These are phyloP conservation scores for Annulohypoxylon moriforme DNA, from an alignment of 495 filamentous ascomycete genomes.

Conservation along the genomic window DNA sequence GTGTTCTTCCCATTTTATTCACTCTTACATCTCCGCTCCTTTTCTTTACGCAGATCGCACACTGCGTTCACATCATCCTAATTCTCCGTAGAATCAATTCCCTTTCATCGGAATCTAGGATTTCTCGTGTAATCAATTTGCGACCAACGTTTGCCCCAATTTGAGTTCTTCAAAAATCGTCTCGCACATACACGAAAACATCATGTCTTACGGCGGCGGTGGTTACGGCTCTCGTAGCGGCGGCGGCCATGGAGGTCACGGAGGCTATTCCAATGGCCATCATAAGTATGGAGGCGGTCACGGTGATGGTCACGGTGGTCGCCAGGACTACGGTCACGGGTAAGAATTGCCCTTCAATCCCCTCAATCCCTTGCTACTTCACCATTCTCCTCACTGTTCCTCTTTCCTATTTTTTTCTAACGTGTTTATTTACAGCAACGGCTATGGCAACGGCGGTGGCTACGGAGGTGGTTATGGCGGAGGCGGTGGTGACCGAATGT, in stretches of 20 bases:
- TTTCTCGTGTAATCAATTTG: conserved; percentile 38
- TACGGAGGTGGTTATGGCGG: conserved; percentile 65
- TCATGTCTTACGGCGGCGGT: conserved; percentile 82
- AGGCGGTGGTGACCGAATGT: conserved; percentile 90
- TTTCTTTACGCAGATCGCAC: conserved; percentile 41
- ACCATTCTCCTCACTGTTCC: not conserved
- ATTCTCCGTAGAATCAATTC: conserved; percentile 41
- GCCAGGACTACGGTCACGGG: conserved; percentile 50
- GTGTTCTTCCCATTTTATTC: not conserved
- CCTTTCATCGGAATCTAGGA: conserved; percentile 12
- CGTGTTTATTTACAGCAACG: conserved; percentile 41
- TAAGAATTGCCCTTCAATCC: conserved; percentile 33
- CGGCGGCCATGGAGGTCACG: conserved; percentile 40
- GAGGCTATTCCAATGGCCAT: conserved; percentile 60
- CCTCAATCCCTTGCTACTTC: not conserved
- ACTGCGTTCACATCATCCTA: conserved; percentile 36
- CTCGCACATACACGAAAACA: conserved; percentile 22
- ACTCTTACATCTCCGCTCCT: conserved; percentile 41
- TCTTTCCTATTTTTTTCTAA: conserved; percentile 23
- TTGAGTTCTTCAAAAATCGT: not conserved
- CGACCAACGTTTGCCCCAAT: conserved; percentile 29
- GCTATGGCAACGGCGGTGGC: conserved; percentile 60
- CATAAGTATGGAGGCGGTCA: conserved; percentile 48
- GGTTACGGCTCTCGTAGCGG: conserved; percentile 65
- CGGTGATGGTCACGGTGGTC: conserved; percentile 43